Percentiles rank a stretch among this genome's conserved stretches.
These are phyloP conservation scores for Verticillium zaregamsianum DNA, from an alignment of 2,329 filamentous ascomycete genomes.

Conservation along the genomic window DNA sequence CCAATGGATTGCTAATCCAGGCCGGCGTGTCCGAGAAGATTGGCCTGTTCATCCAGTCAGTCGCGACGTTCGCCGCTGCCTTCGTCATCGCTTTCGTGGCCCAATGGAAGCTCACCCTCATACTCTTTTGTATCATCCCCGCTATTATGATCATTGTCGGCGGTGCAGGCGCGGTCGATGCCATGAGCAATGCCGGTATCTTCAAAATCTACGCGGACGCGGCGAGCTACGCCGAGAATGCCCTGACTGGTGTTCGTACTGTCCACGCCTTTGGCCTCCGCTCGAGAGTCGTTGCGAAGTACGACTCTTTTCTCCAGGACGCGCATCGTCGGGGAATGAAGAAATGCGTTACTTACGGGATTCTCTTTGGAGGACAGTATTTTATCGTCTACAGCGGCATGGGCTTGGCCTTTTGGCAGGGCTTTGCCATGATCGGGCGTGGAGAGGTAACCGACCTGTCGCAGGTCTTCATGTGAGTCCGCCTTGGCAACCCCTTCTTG, in stretches of 20 bases:
- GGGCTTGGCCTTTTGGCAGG: slow-evolving; percentile 15
- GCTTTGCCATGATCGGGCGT: slow-evolving; percentile 31
- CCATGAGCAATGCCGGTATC: slow-evolving; percentile 15
- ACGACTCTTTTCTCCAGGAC: background rate
- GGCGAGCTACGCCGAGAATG: slow-evolving; percentile 20
- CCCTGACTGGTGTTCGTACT: slow-evolving; percentile 7
- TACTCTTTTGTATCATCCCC: slow-evolving; percentile 1
- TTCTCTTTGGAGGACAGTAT: slow-evolving; percentile 28
- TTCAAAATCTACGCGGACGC: slow-evolving; percentile 21
- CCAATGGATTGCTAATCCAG: slow-evolving; percentile 7
- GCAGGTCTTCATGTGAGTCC: slow-evolving; percentile 11
- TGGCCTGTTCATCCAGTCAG: slow-evolving; percentile 1
- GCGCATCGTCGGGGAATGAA: slow-evolving; percentile 23
- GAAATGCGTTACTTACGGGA: slow-evolving; percentile 19
- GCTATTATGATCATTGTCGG: background rate
- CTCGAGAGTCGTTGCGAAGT: slow-evolving; percentile 6
- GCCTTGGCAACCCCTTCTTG: too few species aligned
- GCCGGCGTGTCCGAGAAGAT: slow-evolving; percentile 5
- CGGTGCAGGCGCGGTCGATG: background rate
- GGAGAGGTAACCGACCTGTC: slow-evolving; percentile 6
- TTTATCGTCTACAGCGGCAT: slow-evolving; percentile 31
- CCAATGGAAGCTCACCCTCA: slow-evolving; percentile 7
- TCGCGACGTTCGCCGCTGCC: slow-evolving; percentile 4
- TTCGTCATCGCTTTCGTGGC: slow-evolving; percentile 6
- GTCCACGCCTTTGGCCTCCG: slow-evolving; percentile 10